Conservation (phyloP, 345 rosid genomes). For the Syzygium aqueum region DNA sequence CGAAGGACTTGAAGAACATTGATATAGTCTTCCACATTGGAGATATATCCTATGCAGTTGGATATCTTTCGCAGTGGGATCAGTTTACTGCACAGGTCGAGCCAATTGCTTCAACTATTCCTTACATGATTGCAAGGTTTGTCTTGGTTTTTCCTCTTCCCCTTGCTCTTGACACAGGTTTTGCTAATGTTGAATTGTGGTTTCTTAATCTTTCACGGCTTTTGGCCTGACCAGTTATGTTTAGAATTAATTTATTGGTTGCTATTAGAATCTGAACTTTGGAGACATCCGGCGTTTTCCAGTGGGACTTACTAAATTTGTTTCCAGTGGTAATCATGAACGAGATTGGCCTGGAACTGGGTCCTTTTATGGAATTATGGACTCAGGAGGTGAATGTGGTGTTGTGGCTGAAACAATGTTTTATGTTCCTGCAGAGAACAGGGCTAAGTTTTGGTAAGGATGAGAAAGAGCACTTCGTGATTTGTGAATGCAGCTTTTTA, state of each 20-base stretch:
- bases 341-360: constrained; percentile 66
- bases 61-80: too few relatives aligned
- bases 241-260: too few relatives aligned
- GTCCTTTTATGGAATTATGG: constrained; percentile 31
- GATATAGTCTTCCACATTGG: constrained; percentile 77
- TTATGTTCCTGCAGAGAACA: constrained; percentile 37
- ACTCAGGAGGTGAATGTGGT: constrained; percentile 14
- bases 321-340: constrained; percentile 64
- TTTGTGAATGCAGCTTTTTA: constrained; percentile 26
- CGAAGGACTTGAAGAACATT: constrained; percentile 42
- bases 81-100: too few relatives aligned
- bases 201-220: too few relatives aligned
- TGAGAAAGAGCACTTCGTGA: constrained; percentile 32
- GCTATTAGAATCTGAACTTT: neutral
- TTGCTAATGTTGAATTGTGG: too few relatives aligned
- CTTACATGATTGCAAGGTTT: constrained; percentile 33
- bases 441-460: too few relatives aligned
- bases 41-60: constrained; percentile 45
- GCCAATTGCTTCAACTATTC: too few relatives aligned
- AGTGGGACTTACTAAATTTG: neutral
- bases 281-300: too few relatives aligned
- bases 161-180: too few relatives aligned
- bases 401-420: constrained; percentile 32
- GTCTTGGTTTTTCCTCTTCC: neutral
- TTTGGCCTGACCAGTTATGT: too few relatives aligned